These are phyloP conservation scores for Hepatocystis sp. DNA, from an alignment of 169 alveolate species.

Conservation along the genomic window DNA sequence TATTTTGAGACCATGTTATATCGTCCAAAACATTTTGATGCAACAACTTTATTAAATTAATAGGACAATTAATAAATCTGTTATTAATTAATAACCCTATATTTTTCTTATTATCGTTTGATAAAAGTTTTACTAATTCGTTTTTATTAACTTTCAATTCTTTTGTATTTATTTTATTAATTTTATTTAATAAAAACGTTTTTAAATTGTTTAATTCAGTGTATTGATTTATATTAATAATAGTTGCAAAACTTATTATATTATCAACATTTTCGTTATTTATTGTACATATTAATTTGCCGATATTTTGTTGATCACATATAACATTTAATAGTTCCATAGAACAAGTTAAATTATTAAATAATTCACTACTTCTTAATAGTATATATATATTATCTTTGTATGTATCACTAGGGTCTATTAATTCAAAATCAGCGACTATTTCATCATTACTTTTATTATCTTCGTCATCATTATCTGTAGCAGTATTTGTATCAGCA, in stretches of 20 bases:
- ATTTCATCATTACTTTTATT: slow-evolving; percentile 8
- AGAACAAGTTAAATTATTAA: slow-evolving; percentile 18
- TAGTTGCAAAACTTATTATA: slow-evolving; percentile 28
- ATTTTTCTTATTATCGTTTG: neutral
- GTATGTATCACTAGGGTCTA: slow-evolving; percentile 48
- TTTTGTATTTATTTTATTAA: slow-evolving; percentile 4
- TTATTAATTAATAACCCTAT: slow-evolving; percentile 27
- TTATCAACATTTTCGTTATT: slow-evolving; percentile 12
- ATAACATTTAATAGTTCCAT: slow-evolving; percentile 25
- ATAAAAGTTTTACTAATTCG: neutral
- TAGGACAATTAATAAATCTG: slow-evolving; percentile 59
- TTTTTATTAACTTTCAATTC: slow-evolving; percentile 8
- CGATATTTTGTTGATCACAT: slow-evolving; percentile 74
- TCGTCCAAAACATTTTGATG: slow-evolving; percentile 50
- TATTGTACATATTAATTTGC: slow-evolving; percentile 19
- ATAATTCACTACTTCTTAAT: slow-evolving; percentile 29
- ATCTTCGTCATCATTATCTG: neutral
- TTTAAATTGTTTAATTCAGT: slow-evolving; percentile 28
- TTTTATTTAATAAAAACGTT: slow-evolving; percentile 29
- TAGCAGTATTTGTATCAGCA: neutral
- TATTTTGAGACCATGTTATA: slow-evolving; percentile 39
- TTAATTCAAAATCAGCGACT: slow-evolving; percentile 34
- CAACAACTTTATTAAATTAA: slow-evolving; percentile 34
- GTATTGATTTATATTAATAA: slow-evolving; percentile 69
- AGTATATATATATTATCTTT: slow-evolving; percentile 42